Evolutionary conservation across 2,329 filamentous ascomycete species (phyloP).

Genomic region (Tolypocladium pustulatum): DNA sequence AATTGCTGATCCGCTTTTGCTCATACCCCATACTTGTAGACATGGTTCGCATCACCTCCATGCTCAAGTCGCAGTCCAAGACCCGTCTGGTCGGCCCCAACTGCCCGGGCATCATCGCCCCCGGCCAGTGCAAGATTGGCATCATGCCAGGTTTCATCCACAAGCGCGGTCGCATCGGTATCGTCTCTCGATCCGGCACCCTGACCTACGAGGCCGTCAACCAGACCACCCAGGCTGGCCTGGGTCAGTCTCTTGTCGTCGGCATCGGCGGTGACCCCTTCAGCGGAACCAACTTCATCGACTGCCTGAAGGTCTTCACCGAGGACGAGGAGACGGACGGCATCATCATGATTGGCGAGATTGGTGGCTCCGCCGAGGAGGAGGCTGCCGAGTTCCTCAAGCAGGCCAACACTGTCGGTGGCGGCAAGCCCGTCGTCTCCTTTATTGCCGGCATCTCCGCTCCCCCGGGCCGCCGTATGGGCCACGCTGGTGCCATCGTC

Average conservation of each 20-base stretch:
- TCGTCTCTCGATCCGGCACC: conserved; percentile 95
- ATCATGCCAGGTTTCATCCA: conserved; percentile 99
- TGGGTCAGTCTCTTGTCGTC: conserved; percentile 95
- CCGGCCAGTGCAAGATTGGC: conserved; percentile 97
- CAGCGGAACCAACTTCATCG: conserved; percentile 98
- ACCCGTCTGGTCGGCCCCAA: conserved; percentile 94
- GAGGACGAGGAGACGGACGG: conserved; percentile 94
- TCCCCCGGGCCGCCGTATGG: conserved; percentile 93
- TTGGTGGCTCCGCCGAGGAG: conserved; percentile 94
- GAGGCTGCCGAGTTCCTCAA: conserved; percentile 95
- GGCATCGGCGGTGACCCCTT: conserved; percentile 98
- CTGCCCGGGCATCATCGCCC: conserved; percentile 93
- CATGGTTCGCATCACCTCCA: conserved; percentile 98
- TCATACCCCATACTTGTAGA: conserved; percentile 40
- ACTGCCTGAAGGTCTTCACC: conserved; percentile 95
- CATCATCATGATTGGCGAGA: conserved; percentile 99
- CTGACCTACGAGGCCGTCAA: conserved; percentile 99
- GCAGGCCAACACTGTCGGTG: conserved; percentile 77
- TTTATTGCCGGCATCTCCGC: conserved; percentile 99
- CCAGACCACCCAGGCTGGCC: conserved; percentile 93
- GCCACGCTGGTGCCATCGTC: conserved; percentile 96
- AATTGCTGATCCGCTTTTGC: conserved; percentile 1
- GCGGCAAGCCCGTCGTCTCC: conserved; percentile 85
- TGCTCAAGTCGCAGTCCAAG: conserved; percentile 95
- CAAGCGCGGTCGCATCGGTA: conserved; percentile 97